Evolutionary conservation across 306 rosid species (phyloP).

Genomic region (Cucurbita pepo): DNA sequence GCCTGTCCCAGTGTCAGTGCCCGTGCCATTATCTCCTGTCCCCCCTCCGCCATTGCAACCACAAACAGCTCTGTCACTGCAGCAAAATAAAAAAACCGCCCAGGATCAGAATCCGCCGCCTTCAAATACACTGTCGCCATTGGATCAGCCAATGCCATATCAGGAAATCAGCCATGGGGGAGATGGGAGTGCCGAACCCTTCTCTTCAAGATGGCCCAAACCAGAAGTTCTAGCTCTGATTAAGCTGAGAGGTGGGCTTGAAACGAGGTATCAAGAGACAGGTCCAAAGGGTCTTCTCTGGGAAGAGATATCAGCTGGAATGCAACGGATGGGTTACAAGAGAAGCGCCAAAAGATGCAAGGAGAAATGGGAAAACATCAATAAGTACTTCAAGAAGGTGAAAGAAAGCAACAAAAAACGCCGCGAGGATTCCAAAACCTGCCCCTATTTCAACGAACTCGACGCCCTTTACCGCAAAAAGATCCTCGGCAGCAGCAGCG

Average conservation of each 20-base stretch:
- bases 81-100: not conserved
- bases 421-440: slow-evolving; percentile 61
- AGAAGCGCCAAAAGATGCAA: slow-evolving; percentile 78
- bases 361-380: slow-evolving; percentile 96
- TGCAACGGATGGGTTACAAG: slow-evolving; percentile 42
- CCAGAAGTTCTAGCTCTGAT: slow-evolving; percentile 26
- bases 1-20: not conserved
- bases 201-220: slow-evolving; percentile 36
- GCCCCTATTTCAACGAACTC: slow-evolving; percentile 68
- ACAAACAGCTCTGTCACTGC: not conserved
- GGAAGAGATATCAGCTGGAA: slow-evolving; percentile 26
- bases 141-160: slow-evolving; percentile 2
- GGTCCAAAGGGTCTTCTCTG: slow-evolving; percentile 39
- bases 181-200: slow-evolving; percentile 6
- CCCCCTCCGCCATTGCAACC: not conserved
- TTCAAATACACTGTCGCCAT: slow-evolving; percentile 2
- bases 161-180: not conserved
- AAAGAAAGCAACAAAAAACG: slow-evolving; percentile 54
- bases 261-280: slow-evolving; percentile 21
- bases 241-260: slow-evolving; percentile 26
- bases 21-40: not conserved
- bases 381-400: slow-evolving; percentile 84
- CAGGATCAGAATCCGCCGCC: not conserved
- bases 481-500: not conserved
- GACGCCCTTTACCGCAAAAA: slow-evolving; percentile 41